Conservation (phyloP, 768 basidiomycete genomes). For the Tulasnella sp. region DNA sequence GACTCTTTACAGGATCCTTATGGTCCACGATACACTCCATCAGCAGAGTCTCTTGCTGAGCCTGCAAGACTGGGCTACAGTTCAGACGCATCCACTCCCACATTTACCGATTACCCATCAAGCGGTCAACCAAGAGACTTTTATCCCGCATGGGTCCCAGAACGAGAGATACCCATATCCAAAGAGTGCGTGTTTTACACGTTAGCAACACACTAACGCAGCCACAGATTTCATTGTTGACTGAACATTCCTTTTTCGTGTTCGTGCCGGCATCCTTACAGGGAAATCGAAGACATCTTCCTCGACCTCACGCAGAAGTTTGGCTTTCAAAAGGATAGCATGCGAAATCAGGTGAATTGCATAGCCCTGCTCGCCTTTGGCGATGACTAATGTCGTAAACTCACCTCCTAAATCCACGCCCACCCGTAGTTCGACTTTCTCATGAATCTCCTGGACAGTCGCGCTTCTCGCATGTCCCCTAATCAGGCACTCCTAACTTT, state of each 20-base stretch:
- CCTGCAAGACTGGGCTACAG: not conserved
- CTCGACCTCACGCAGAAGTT: slow-evolving; percentile 97
- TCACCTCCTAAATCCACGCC: slow-evolving; percentile 12
- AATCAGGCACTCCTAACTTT: slow-evolving; percentile 89
- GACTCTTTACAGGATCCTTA: slow-evolving; percentile 8
- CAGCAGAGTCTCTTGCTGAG: slow-evolving; percentile 6
- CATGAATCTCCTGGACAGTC: slow-evolving; percentile 94
- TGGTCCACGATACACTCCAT: not conserved
- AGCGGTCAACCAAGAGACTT: slow-evolving; percentile 1
- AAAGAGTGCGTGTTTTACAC: slow-evolving; percentile 7
- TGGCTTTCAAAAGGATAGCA: slow-evolving; percentile 90
- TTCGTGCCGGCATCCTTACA: slow-evolving; percentile 7
- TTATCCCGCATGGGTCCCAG: slow-evolving; percentile 6
- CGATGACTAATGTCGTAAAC: not conserved
- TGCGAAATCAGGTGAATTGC: slow-evolving; percentile 74
- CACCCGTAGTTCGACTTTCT: slow-evolving; percentile 75
- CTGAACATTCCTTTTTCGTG: not conserved
- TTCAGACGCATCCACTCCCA: slow-evolving; percentile 9
- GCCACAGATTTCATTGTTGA: too few species aligned
- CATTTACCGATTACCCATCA: slow-evolving; percentile 5
- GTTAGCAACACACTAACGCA: too few species aligned
- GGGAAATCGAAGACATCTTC: slow-evolving; percentile 95
- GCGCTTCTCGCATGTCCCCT: slow-evolving; percentile 93
- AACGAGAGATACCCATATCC: not conserved
- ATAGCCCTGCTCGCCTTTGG: slow-evolving; percentile 9